Evolutionary conservation across 176 grass and related monocot species (phyloP), one percentile per base, ranked within the genome.

Genomic region (Avena eriantha): DNA sequence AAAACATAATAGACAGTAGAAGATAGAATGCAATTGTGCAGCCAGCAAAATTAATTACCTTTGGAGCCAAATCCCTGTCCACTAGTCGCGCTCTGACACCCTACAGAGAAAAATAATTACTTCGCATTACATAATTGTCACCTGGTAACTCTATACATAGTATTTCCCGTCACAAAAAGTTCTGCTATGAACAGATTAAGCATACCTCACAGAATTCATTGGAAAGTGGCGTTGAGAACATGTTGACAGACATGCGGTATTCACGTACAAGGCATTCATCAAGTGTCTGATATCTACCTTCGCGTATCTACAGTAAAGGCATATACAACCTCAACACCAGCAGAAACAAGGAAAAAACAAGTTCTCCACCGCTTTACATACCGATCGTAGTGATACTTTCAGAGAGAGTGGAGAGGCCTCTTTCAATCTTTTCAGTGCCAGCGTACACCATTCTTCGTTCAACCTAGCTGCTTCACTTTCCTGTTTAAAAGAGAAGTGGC

Each of bases 231-330:
- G 96, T 92, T 23, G 90, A 99, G 55, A 93, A 78, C 19, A 90
- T 92, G 82, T 93, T 88, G 51, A 99, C 57, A 21, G 94, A 96
- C 94, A 99, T 96, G 49, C 97, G 88, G 66, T 94, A 99, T 80
- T 99, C 97, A 17, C 94, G 97, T 49, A 96, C 88, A 91, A 99
- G 92, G 76, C 94, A 99, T 87, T 99, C 92, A 85, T 98, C 97
- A 9, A 99, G 81, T 83, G 97, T 99, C 81, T 99, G 92, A 84
- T 91, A 96, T 83, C 97, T 94, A 80, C 94, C 97, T 88, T 99
- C 94, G 3, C 94, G 81, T 91, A 99, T 91, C 97, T 99, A 90
- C 51, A 78, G 46, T 23, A 68, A 48, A 49, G 34, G 34, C 71
- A 91, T 18, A 80, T 39, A 26, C 16, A 54, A 80, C 71, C 43